Conservation (phyloP, 2,329 filamentous ascomycete species). For the Colletotrichum brevisporum region DNA sequence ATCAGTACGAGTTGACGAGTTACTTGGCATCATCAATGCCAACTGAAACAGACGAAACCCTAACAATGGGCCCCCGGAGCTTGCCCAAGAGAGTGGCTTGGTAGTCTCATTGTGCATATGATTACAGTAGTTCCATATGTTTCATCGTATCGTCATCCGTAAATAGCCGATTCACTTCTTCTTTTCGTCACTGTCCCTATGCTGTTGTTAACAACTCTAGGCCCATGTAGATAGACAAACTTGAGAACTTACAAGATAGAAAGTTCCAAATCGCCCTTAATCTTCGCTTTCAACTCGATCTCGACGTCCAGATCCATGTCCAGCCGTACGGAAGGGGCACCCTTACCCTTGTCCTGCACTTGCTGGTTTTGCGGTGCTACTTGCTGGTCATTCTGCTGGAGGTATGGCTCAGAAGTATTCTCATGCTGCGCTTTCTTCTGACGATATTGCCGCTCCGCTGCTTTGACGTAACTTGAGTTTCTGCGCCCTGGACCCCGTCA, state of each 20-base stretch:
- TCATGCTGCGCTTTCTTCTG: too few relatives aligned
- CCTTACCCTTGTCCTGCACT: conserved; percentile 18
- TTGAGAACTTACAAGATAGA: conserved; percentile 25
- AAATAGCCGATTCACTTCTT: neutral
- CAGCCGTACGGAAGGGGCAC: conserved; percentile 29
- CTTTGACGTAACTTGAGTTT: too few relatives aligned
- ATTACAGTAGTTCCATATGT: too few relatives aligned
- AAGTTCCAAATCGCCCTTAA: conserved; percentile 27
- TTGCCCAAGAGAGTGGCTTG: too few relatives aligned
- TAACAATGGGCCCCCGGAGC: too few relatives aligned
- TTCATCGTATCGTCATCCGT: neutral
- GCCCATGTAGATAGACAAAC: neutral
- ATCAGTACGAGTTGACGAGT: too few relatives aligned
- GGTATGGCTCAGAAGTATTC: too few relatives aligned
- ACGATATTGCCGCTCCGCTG: too few relatives aligned
- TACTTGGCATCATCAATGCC: too few relatives aligned
- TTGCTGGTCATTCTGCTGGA: conserved; percentile 6
- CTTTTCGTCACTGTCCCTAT: neutral
- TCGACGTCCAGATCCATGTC: conserved; percentile 40
- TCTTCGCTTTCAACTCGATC: conserved; percentile 39
- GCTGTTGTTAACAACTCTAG: neutral
- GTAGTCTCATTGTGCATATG: too few relatives aligned
- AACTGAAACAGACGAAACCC: too few relatives aligned
- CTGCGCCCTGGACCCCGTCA: too few relatives aligned
- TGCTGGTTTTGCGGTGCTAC: conserved; percentile 19